Percentiles rank a stretch among this genome's conserved stretches.
Evolutionary conservation across 2,329 filamentous ascomycete species (phyloP).

Genomic region (Microcyclospora pomicola): DNA sequence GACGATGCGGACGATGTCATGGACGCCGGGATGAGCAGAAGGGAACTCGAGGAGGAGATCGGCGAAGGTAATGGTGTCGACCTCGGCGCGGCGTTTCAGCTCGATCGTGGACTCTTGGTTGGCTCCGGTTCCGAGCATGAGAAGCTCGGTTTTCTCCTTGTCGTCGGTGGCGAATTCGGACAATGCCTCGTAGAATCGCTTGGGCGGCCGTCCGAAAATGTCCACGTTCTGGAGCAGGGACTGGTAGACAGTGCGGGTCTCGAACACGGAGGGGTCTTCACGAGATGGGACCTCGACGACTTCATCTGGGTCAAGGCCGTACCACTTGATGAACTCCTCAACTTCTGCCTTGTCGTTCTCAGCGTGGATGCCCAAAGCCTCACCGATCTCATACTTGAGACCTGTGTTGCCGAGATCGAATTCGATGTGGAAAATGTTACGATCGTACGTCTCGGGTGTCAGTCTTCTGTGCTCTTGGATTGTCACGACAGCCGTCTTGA

Average conservation of each 20-base stretch:
- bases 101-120: constrained; percentile 65
- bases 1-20: constrained; percentile 78
- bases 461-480: constrained; percentile 94
- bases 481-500: constrained; percentile 74
- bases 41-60: constrained; percentile 81
- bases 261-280: constrained; percentile 58
- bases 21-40: constrained; percentile 77
- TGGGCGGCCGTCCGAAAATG: constrained; percentile 90
- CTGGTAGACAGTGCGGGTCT: constrained; percentile 88
- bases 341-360: constrained; percentile 78
- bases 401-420: constrained; percentile 88
- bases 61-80: constrained; percentile 81
- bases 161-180: constrained; percentile 75
- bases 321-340: constrained; percentile 74
- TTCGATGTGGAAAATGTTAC: constrained; percentile 99
- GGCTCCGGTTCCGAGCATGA: constrained; percentile 51
- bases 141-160: constrained; percentile 66
- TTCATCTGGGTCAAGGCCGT: constrained; percentile 68
- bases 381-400: constrained; percentile 90
- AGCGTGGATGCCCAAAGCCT: constrained; percentile 90
- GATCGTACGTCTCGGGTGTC: constrained; percentile 77
- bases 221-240: constrained; percentile 84
- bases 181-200: constrained; percentile 92
- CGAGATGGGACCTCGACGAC: constrained; percentile 84
- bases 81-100: constrained; percentile 83